These are phyloP conservation scores for Suillus hirtellus DNA, from an alignment of 768 basidiomycete genomes.

Conservation along the genomic window DNA sequence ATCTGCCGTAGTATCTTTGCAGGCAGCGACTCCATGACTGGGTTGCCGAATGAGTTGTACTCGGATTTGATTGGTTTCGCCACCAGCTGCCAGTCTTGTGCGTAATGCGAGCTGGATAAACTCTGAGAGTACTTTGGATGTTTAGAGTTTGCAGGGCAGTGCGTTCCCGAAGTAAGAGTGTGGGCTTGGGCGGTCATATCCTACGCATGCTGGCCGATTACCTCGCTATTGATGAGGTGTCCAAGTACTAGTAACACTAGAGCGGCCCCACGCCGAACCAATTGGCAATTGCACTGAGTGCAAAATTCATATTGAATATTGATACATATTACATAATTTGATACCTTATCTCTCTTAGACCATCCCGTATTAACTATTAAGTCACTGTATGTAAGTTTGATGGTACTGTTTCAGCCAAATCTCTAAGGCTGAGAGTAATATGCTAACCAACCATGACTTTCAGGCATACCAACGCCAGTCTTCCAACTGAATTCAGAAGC, in stretches of 20 bases:
- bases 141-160: not conserved
- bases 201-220: no score
- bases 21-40: not conserved
- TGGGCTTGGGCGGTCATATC: not conserved
- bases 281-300: no score
- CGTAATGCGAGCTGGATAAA: not conserved
- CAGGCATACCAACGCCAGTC: not conserved
- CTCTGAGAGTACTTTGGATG: not conserved
- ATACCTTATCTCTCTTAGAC: not conserved
- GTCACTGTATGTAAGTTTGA: not conserved
- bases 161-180: not conserved
- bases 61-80: not conserved
- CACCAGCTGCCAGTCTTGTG: not conserved
- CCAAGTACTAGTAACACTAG: no score
- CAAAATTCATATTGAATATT: not conserved
- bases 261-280: no score
- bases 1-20: not conserved
- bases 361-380: not conserved
- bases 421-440: not conserved
- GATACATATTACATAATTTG: not conserved
- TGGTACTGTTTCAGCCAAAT: not conserved
- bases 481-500: conserved; percentile 47
- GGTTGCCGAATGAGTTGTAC: not conserved
- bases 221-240: no score
- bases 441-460: conserved; percentile 1